A percentile compares a stretch with the other conserved stretches of the same genome.
Conservation (phyloP, 2,329 filamentous ascomycete species). For the Fusarium incarnatum region DNA sequence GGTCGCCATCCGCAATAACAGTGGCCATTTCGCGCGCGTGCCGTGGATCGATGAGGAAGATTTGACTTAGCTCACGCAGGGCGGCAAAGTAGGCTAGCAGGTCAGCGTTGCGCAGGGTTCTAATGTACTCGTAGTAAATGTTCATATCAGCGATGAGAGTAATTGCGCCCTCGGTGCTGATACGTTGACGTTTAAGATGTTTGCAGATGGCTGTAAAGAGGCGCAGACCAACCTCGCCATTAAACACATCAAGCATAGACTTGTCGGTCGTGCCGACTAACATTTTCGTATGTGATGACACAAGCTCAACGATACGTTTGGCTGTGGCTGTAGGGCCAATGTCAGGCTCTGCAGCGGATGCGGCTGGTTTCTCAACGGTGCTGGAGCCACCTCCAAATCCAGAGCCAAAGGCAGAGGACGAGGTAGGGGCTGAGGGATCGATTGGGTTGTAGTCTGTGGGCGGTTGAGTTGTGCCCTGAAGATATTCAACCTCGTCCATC, state of each 20-base stretch:
- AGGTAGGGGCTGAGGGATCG: conserved; percentile 34
- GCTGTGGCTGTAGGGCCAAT: conserved; percentile 83
- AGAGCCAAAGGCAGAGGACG: conserved; percentile 33
- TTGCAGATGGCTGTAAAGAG: conserved; percentile 95
- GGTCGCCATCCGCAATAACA: conserved; percentile 90
- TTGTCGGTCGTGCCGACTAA: conserved; percentile 95
- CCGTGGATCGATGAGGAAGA: conserved; percentile 86
- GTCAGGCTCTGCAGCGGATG: conserved; percentile 54
- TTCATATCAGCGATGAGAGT: conserved; percentile 98
- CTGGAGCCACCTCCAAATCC: conserved; percentile 34
- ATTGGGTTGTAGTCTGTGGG: conserved; percentile 91
- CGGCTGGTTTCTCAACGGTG: conserved; percentile 38
- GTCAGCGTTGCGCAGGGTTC: conserved; percentile 83
- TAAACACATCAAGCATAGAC: conserved; percentile 98
- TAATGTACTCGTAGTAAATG: conserved; percentile 87
- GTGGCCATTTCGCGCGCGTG: conserved; percentile 95
- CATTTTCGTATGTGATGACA: conserved; percentile 91
- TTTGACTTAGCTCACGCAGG: conserved; percentile 90
- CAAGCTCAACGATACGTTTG: conserved; percentile 82
- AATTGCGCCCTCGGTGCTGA: conserved; percentile 89
- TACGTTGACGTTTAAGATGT: conserved; percentile 94
- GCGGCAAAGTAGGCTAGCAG: conserved; percentile 91
- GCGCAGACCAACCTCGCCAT: conserved; percentile 93
- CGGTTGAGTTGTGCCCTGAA: conserved; percentile 87
- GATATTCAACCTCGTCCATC: conserved; percentile 97